A percentile compares a stretch with the other conserved stretches of the same genome.
Evolutionary conservation across 805 yeast genomes (phyloP).

Genomic region (Komagataella pseudopastoris): DNA sequence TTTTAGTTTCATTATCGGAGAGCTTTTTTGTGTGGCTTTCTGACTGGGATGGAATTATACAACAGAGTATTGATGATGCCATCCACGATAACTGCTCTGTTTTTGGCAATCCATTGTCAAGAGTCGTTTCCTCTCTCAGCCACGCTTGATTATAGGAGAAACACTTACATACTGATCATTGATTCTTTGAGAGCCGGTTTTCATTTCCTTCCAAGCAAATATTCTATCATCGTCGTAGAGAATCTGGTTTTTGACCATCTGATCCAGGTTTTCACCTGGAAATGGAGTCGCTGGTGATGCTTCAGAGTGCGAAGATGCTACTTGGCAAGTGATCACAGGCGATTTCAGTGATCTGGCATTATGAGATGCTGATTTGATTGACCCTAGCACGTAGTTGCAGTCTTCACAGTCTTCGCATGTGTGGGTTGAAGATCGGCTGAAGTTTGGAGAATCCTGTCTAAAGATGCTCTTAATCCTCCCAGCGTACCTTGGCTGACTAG

Average conservation of each 20-base stretch:
- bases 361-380: background rate
- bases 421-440: background rate
- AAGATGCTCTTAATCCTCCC: background rate
- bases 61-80: constrained; percentile 28
- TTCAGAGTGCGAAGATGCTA: background rate
- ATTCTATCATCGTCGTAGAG: background rate
- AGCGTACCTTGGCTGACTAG: background rate
- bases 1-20: constrained; percentile 22
- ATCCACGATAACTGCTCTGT: background rate
- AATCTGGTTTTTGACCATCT: background rate
- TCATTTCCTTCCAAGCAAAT: background rate
- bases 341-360: background rate
- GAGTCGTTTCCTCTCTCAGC: background rate
- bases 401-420: background rate
- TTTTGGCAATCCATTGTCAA: background rate
- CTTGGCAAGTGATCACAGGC: background rate
- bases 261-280: background rate
- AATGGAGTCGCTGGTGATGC: background rate
- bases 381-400: background rate
- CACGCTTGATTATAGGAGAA: background rate
- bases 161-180: background rate
- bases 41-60: constrained; percentile 29
- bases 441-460: background rate
- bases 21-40: constrained; percentile 22
- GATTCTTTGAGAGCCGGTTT: background rate